Conservation (phyloP, 768 basidiomycete species). For the Zangia roseola region DNA sequence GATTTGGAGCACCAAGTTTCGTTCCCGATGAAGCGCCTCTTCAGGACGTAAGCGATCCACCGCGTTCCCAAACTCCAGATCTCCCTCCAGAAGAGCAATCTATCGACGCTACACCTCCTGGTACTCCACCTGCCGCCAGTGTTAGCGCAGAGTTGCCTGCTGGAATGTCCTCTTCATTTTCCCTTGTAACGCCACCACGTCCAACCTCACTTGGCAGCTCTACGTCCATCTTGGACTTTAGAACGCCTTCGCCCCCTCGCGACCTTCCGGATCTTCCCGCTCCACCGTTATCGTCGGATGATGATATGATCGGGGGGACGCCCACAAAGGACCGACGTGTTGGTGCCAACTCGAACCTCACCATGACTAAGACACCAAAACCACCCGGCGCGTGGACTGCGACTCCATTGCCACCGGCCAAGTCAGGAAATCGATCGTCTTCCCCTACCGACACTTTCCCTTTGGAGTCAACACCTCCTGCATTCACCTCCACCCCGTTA, state of each 20-base stretch:
- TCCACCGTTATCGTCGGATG: constrained; percentile 56
- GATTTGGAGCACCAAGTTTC: background rate
- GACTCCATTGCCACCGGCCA: constrained; percentile 37
- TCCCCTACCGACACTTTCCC: constrained; percentile 20
- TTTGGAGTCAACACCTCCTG: constrained; percentile 26
- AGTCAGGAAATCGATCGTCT: constrained; percentile 7
- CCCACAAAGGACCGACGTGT: constrained; percentile 20
- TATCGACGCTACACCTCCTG: constrained; percentile 24
- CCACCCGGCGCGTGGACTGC: constrained; percentile 47
- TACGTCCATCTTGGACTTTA: constrained; percentile 42
- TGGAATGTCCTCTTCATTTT: constrained; percentile 17
- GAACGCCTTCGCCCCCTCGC: constrained; percentile 62
- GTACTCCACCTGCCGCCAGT: constrained; percentile 20
- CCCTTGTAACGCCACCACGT: constrained; percentile 49
- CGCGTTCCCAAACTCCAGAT: constrained; percentile 4
- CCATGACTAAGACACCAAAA: constrained; percentile 43
- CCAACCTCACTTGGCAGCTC: constrained; percentile 40
- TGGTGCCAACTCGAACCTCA: constrained; percentile 24
- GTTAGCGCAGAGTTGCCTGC: background rate
- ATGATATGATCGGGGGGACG: constrained; percentile 37
- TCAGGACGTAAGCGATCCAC: constrained; percentile 21
- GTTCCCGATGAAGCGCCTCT: constrained; percentile 14
- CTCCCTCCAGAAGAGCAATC: constrained; percentile 3
- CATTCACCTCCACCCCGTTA: constrained; percentile 27
- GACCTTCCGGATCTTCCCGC: constrained; percentile 66